phyloP scores from a whole-genome alignment of 345 rosid genomes.

The Boechera stricta region DNA sequence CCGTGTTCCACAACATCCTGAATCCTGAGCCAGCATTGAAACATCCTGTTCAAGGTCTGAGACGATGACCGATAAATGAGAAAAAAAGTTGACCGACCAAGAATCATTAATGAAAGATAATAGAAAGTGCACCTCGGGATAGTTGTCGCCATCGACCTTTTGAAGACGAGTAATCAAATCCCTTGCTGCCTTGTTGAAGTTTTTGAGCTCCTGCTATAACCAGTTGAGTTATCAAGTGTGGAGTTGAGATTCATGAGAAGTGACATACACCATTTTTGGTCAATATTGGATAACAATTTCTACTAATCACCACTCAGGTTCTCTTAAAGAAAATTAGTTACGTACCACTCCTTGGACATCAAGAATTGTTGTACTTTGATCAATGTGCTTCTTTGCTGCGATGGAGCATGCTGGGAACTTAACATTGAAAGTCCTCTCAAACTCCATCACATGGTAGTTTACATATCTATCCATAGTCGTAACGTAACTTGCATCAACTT shows the following conservation, averaged over 20 bases:
- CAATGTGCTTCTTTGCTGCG: constrained; percentile 77
- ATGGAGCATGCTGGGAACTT: constrained; percentile 89
- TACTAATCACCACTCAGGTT: background rate
- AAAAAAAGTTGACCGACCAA: background rate
- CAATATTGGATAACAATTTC: background rate
- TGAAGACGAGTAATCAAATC: constrained; percentile 80
- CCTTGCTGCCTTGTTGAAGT: constrained; percentile 80
- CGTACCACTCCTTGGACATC: constrained; percentile 98
- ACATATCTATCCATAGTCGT: constrained; percentile 84
- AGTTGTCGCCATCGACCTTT: constrained; percentile 87
- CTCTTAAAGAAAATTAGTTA: background rate
- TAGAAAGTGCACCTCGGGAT: constrained; percentile 69
- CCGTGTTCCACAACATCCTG: constrained; percentile 89
- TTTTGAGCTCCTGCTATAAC: constrained; percentile 70
- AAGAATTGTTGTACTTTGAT: constrained; percentile 88
- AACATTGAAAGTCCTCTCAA: constrained; percentile 69
- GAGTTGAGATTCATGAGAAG: background rate
- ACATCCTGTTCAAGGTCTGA: constrained; percentile 86
- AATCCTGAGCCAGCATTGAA: constrained; percentile 97
- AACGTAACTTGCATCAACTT: constrained; percentile 87
- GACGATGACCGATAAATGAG: constrained; percentile 1
- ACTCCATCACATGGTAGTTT: constrained; percentile 83
- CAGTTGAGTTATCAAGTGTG: background rate
- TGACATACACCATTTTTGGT: background rate
- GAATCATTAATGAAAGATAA: background rate